A percentile compares a stretch with the other conserved stretches of the same genome.
Evolutionary conservation across 768 basidiomycete genomes (phyloP).

Genomic region (Suillus paluster): DNA sequence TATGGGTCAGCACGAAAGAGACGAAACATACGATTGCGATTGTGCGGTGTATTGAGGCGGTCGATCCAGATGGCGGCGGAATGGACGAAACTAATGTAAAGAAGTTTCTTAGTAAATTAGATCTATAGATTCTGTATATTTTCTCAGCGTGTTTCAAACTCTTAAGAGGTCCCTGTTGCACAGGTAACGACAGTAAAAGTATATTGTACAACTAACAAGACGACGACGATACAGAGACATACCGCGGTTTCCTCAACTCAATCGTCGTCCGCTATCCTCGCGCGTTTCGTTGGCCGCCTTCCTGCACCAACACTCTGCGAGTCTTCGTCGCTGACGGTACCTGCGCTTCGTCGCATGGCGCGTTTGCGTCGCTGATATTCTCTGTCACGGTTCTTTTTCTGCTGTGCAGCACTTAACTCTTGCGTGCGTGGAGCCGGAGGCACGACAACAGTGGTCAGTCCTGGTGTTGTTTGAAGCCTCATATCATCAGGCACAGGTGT

Average conservation of each 20-base stretch:
- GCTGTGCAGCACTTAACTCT: slow-evolving; percentile 71
- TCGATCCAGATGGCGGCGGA: slow-evolving; percentile 74
- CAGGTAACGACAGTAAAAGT: not conserved
- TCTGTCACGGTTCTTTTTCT: slow-evolving; percentile 78
- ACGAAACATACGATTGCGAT: slow-evolving; percentile 74
- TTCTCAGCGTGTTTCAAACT: not conserved
- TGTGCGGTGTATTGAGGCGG: slow-evolving; percentile 79
- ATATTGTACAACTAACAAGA: slow-evolving; percentile 14
- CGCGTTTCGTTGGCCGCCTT: slow-evolving; percentile 70
- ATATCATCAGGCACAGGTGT: slow-evolving; percentile 68
- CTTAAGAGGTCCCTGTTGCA: not conserved
- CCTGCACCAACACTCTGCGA: slow-evolving; percentile 47
- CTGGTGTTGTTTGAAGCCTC: slow-evolving; percentile 68
- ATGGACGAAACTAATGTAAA: slow-evolving; percentile 59
- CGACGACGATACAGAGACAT: not conserved
- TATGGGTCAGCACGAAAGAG: slow-evolving; percentile 86
- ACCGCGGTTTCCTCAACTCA: slow-evolving; percentile 28
- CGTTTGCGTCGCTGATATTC: slow-evolving; percentile 83
- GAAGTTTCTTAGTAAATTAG: slow-evolving; percentile 53
- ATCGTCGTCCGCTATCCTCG: slow-evolving; percentile 70
- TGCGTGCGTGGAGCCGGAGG: slow-evolving; percentile 72
- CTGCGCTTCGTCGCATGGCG: slow-evolving; percentile 64
- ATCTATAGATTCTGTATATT: slow-evolving; percentile 35
- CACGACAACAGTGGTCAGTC: slow-evolving; percentile 76
- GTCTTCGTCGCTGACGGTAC: slow-evolving; percentile 77